These are phyloP conservation scores for Xylaria intraflava DNA, from an alignment of 495 filamentous ascomycete genomes.

Conservation along the genomic window DNA sequence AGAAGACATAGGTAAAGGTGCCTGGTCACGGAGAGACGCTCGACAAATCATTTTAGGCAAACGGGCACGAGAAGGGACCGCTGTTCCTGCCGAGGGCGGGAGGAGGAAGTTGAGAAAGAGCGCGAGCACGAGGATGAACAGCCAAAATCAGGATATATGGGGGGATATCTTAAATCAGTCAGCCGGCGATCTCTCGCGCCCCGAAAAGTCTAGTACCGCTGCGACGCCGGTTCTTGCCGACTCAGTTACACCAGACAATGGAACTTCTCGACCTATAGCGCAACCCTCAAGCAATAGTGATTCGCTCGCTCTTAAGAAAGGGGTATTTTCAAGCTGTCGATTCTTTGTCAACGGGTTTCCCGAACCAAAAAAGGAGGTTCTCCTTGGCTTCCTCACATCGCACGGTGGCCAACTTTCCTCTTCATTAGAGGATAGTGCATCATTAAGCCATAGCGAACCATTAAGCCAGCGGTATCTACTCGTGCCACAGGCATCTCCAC, in stretches of 20 bases:
- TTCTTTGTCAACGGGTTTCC: slow-evolving; percentile 65
- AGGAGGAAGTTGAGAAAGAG: slow-evolving; percentile 71
- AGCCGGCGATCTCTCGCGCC: slow-evolving; percentile 15
- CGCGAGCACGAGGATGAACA: slow-evolving; percentile 69
- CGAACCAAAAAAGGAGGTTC: slow-evolving; percentile 32
- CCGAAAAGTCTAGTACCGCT: slow-evolving; percentile 7
- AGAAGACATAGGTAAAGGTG: slow-evolving; percentile 67
- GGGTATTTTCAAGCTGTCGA: slow-evolving; percentile 47
- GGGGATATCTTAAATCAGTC: slow-evolving; percentile 62
- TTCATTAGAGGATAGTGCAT: slow-evolving; percentile 38
- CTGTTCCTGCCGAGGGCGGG: slow-evolving; percentile 31
- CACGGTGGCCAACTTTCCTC: slow-evolving; percentile 40
- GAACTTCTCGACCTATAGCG: slow-evolving; percentile 2
- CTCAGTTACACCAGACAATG: background rate
- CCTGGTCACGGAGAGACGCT: slow-evolving; percentile 59
- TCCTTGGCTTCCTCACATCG: slow-evolving; percentile 36
- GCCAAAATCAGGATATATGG: slow-evolving; percentile 79
- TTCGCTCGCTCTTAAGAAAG: slow-evolving; percentile 13
- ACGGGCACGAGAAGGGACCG: slow-evolving; percentile 25
- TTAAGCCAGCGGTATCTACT: slow-evolving; percentile 37
- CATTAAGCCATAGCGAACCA: slow-evolving; percentile 18
- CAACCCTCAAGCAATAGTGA: slow-evolving; percentile 5
- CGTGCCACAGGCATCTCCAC: slow-evolving; percentile 41
- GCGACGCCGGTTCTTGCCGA: background rate
- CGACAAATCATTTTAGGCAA: slow-evolving; percentile 34